Percentiles rank a stretch among this genome's conserved stretches.
phyloP scores from a whole-genome alignment of 176 grass and related monocot species.

The Avena insularis region DNA sequence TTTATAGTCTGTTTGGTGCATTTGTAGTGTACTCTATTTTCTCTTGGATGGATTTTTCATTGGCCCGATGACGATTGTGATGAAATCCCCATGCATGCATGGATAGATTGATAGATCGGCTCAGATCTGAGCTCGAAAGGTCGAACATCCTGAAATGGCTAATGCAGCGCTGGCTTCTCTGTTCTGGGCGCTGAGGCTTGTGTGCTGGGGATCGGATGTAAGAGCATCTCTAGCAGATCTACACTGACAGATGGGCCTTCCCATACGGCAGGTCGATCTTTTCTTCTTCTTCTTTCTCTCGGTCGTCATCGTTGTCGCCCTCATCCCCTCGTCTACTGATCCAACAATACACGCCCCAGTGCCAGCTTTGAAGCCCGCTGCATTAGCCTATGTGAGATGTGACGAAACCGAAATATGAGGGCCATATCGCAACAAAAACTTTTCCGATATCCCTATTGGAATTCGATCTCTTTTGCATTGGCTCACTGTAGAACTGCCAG shows the following conservation, averaged over 20 bases:
- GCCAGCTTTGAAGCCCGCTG: constrained; percentile 33
- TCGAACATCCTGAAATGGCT: constrained; percentile 28
- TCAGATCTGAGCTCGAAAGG: constrained; percentile 28
- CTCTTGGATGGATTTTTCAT: constrained; percentile 15
- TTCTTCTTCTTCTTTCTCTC: not conserved
- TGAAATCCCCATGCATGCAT: constrained; percentile 20
- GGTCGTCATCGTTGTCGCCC: not conserved
- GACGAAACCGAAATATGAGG: constrained; percentile 45
- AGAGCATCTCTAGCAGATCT: not conserved
- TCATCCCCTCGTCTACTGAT: not conserved
- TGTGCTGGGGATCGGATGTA: not conserved
- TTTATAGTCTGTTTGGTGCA: not conserved
- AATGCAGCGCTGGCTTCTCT: constrained; percentile 40
- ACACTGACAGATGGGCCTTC: not conserved
- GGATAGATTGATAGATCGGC: constrained; percentile 27
- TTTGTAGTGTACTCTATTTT: not conserved
- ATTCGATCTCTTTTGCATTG: not conserved
- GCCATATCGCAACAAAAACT: not conserved
- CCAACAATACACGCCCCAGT: not conserved
- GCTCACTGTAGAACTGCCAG: not conserved
- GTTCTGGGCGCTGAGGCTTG: constrained; percentile 35
- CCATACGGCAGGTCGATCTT: not conserved
- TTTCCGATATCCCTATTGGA: not conserved
- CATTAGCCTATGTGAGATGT: constrained; percentile 2
- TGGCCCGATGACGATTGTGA: constrained; percentile 38